Evolutionary conservation across 257 asterid genomes (phyloP).

Genomic region (Sherardia arvensis): DNA sequence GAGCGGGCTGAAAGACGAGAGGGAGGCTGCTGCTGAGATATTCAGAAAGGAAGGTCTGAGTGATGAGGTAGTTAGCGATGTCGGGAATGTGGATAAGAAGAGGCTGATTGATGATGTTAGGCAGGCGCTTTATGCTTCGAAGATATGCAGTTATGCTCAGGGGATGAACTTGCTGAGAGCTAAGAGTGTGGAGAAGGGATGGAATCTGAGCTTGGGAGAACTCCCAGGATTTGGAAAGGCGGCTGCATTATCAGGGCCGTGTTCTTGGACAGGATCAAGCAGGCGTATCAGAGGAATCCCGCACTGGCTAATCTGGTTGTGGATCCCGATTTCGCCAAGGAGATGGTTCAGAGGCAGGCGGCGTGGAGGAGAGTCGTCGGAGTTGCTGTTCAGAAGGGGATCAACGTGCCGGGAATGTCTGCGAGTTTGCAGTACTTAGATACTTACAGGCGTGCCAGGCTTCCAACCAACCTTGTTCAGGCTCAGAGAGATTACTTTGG

Average conservation of each 20-base stretch:
- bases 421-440: slow-evolving; percentile 90
- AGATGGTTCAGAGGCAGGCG: slow-evolving; percentile 91
- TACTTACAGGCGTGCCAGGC: slow-evolving; percentile 73
- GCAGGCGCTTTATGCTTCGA: slow-evolving; percentile 85
- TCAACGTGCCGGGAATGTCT: slow-evolving; percentile 84
- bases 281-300: slow-evolving; percentile 74
- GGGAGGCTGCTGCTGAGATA: slow-evolving; percentile 50
- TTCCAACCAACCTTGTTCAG: slow-evolving; percentile 91
- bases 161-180: slow-evolving; percentile 90
- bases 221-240: slow-evolving; percentile 89
- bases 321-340: slow-evolving; percentile 83
- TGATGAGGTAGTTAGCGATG: slow-evolving; percentile 32
- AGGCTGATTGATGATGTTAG: slow-evolving; percentile 85
- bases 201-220: slow-evolving; percentile 88
- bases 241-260: slow-evolving; percentile 94
- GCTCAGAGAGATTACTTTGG: slow-evolving; percentile 95
- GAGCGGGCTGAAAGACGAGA: slow-evolving; percentile 89
- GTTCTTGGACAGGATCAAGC: slow-evolving; percentile 87
- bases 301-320: slow-evolving; percentile 67
- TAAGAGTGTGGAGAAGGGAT: slow-evolving; percentile 75
- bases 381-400: slow-evolving; percentile 55
- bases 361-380: slow-evolving; percentile 96
- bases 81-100: slow-evolving; percentile 51
- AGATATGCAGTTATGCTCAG: slow-evolving; percentile 91
- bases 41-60: slow-evolving; percentile 51